A percentile compares a stretch with the other conserved stretches of the same genome.
These are phyloP conservation scores for Phialemoniopsis sp. DNA, from an alignment of 2,329 filamentous ascomycete species.

Conservation along the genomic window DNA sequence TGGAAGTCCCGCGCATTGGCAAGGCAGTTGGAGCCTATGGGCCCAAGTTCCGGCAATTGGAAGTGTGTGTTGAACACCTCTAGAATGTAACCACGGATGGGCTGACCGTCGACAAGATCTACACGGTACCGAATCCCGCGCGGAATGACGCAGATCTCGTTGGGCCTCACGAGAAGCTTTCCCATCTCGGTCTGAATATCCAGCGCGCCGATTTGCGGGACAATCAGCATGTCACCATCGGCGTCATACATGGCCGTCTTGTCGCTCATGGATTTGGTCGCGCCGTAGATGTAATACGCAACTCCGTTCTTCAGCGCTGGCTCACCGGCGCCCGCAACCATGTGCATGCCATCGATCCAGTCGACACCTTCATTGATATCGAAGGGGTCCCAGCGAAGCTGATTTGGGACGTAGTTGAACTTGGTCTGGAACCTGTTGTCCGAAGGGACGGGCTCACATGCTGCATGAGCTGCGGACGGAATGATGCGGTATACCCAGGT, in stretches of 20 bases:
- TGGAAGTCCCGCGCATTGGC: slow-evolving; percentile 54
- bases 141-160: slow-evolving; percentile 55
- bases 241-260: slow-evolving; percentile 63
- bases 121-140: slow-evolving; percentile 42
- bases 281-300: slow-evolving; percentile 68
- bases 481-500: slow-evolving; percentile 58
- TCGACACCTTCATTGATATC: too few species aligned
- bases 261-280: slow-evolving; percentile 65
- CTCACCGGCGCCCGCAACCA: slow-evolving; percentile 70
- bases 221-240: slow-evolving; percentile 56
- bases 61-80: slow-evolving; percentile 49
- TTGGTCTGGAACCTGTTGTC: too few species aligned
- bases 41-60: slow-evolving; percentile 47
- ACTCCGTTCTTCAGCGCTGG: slow-evolving; percentile 67
- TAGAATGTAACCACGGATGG: slow-evolving; percentile 44
- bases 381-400: slow-evolving; percentile 66
- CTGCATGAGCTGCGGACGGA: slow-evolving; percentile 53
- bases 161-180: slow-evolving; percentile 46
- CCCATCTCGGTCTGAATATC: slow-evolving; percentile 58
- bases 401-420: slow-evolving; percentile 65
- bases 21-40: slow-evolving; percentile 48
- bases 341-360: slow-evolving; percentile 48
- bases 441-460: slow-evolving; percentile 33
- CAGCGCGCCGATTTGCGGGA: slow-evolving; percentile 52
- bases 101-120: not conserved